Evolutionary conservation across 352 stramenopile genomes (phyloP).

Genomic region (Poterioochromonas sp.): DNA sequence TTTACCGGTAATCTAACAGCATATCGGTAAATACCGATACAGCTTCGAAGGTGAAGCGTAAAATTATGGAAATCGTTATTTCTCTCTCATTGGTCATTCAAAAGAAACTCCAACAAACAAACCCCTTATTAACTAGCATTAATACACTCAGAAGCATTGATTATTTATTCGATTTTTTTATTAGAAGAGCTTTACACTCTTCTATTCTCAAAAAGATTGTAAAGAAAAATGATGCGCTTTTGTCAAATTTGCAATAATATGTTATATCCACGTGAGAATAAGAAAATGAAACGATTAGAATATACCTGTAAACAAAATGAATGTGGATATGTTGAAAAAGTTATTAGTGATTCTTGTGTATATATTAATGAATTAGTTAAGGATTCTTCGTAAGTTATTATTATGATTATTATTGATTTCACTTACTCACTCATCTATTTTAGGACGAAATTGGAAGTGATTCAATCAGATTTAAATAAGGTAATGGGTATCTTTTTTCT

Average conservation of each 20-base stretch:
- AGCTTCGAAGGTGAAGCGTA: too few relatives aligned
- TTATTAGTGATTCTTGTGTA: conserved; percentile 8
- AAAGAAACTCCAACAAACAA: too few relatives aligned
- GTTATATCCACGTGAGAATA: conserved; percentile 21
- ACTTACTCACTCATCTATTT: not conserved
- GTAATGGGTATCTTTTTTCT: not conserved
- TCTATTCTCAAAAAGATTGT: not conserved
- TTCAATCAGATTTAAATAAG: conserved; percentile 18
- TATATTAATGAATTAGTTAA: conserved; percentile 18
- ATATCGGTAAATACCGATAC: too few relatives aligned
- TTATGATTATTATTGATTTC: not conserved
- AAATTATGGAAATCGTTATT: too few relatives aligned
- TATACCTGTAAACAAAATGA: not conserved
- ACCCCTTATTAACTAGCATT: too few relatives aligned
- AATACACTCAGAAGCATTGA: too few relatives aligned
- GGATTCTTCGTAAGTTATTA: conserved; percentile 18
- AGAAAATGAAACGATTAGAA: not conserved
- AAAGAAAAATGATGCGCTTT: conserved; percentile 18
- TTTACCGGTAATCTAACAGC: too few relatives aligned
- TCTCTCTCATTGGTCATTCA: too few relatives aligned
- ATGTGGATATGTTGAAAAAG: not conserved
- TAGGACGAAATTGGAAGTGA: conserved; percentile 15
- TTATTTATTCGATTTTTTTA: too few relatives aligned
- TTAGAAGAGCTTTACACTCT: too few relatives aligned
- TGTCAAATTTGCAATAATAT: conserved; percentile 20